These are phyloP conservation scores for Schizothecium vesticola DNA, from an alignment of 495 filamentous ascomycete genomes.

Conservation along the genomic window DNA sequence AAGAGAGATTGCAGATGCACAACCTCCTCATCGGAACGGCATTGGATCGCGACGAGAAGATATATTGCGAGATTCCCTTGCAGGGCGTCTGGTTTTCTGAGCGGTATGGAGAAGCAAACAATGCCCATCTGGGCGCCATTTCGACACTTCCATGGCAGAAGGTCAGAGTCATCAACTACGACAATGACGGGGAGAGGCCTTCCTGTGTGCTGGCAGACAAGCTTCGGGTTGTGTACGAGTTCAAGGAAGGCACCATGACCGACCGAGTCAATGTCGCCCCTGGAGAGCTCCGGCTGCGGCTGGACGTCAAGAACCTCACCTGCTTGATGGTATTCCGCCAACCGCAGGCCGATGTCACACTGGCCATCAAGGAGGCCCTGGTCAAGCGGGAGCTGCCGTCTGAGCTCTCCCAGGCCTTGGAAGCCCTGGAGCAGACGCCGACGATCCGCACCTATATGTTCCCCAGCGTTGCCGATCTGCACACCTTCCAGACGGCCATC, in stretches of 20 bases:
- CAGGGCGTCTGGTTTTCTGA: constrained; percentile 60
- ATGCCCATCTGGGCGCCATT: constrained; percentile 40
- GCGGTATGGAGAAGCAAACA: constrained; percentile 35
- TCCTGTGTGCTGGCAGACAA: constrained; percentile 63
- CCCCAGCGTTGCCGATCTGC: constrained; percentile 54
- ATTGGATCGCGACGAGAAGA: constrained; percentile 52
- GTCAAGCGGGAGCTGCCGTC: constrained; percentile 50
- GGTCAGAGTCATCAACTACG: constrained; percentile 52
- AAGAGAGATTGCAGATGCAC: constrained; percentile 61
- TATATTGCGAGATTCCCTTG: constrained; percentile 57
- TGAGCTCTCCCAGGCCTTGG: constrained; percentile 51
- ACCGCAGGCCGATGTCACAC: constrained; percentile 61
- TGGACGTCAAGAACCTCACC: constrained; percentile 55
- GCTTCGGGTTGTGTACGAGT: constrained; percentile 63
- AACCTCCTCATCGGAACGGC: constrained; percentile 63
- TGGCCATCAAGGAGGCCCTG: constrained; percentile 61
- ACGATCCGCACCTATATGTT: constrained; percentile 53
- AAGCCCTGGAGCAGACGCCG: constrained; percentile 30
- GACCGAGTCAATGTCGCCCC: constrained; percentile 73
- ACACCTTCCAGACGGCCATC: constrained; percentile 67
- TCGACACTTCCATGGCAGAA: constrained; percentile 44
- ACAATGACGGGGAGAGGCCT: constrained; percentile 37
- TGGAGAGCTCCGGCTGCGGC: constrained; percentile 60
- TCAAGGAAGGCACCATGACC: constrained; percentile 61
- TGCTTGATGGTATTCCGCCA: constrained; percentile 60